Conservation (phyloP, 164 flowering plant genomes). For the Chimonanthus salicifolius region DNA sequence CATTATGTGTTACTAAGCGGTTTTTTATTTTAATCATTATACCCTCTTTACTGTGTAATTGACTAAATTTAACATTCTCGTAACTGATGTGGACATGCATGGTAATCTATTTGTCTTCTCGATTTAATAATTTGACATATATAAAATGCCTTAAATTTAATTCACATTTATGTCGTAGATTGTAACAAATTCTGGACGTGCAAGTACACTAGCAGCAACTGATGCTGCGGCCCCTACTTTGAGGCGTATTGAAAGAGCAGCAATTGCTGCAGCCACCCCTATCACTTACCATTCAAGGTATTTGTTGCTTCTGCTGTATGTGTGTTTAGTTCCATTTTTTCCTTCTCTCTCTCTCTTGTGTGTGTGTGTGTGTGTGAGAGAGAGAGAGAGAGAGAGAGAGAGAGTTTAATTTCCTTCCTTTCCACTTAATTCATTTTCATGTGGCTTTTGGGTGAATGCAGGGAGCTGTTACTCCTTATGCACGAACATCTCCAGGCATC, state of each 20-base stretch:
- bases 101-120: neutral
- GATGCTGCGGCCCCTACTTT: conserved; percentile 98
- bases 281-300: conserved; percentile 87
- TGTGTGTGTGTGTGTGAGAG: no score
- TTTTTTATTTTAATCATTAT: no score
- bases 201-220: conserved; percentile 87
- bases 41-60: no score
- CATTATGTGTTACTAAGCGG: no score
- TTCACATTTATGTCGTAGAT: conserved; percentile 37
- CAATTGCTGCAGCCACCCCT: conserved; percentile 99
- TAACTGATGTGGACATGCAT: no score
- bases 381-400: no score
- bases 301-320: neutral
- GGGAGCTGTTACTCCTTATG: conserved; percentile 90
- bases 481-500: conserved; percentile 94
- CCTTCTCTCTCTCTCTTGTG: neutral
- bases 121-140: neutral
- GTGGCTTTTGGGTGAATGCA: conserved; percentile 19
- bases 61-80: no score
- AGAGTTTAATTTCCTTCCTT: no score
- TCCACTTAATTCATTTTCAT: no score
- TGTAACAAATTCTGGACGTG: conserved; percentile 96
- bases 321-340: neutral
- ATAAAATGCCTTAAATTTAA: neutral
- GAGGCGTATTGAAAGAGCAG: conserved; percentile 97